phyloP scores from a whole-genome alignment of 495 filamentous ascomycete genomes.

The Aspergillus wentii region DNA sequence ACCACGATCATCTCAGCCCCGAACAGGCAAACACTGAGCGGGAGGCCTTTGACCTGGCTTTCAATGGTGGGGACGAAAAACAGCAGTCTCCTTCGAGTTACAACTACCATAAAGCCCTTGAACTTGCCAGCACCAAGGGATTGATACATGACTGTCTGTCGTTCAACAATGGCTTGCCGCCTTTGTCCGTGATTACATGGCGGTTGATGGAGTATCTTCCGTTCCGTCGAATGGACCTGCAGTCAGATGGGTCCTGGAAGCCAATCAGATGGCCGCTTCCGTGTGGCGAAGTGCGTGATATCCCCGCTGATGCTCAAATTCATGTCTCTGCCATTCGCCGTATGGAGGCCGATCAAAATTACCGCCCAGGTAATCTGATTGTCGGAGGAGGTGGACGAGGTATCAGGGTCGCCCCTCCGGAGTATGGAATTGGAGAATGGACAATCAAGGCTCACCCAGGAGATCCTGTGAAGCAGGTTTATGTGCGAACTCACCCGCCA shows the following conservation, averaged over 20 bases:
- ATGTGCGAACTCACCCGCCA: constrained; percentile 38
- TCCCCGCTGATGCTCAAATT: constrained; percentile 64
- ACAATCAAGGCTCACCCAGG: constrained; percentile 56
- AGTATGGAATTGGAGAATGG: constrained; percentile 72
- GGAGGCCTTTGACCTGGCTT: background rate
- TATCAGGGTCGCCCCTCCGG: constrained; percentile 51
- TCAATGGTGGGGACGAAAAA: constrained; percentile 12
- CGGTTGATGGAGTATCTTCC: constrained; percentile 82
- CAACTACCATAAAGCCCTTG: constrained; percentile 51
- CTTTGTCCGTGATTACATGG: constrained; percentile 63
- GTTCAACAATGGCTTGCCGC: constrained; percentile 58
- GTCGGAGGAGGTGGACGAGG: constrained; percentile 77
- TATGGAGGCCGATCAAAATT: constrained; percentile 59
- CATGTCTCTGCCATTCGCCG: constrained; percentile 71
- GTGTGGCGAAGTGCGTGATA: constrained; percentile 74
- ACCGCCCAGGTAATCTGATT: constrained; percentile 79
- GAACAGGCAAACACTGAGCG: constrained; percentile 1
- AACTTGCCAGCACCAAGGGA: constrained; percentile 54
- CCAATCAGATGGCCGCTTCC: constrained; percentile 79
- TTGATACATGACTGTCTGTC: constrained; percentile 71
- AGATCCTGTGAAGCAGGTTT: constrained; percentile 61
- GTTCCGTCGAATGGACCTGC: constrained; percentile 78
- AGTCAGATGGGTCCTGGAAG: constrained; percentile 70
- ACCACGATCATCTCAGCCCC: constrained; percentile 11
- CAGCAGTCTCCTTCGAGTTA: constrained; percentile 26